These are phyloP conservation scores for Tylopilus rubrobrunneus DNA, from an alignment of 768 basidiomycete species.

Conservation along the genomic window DNA sequence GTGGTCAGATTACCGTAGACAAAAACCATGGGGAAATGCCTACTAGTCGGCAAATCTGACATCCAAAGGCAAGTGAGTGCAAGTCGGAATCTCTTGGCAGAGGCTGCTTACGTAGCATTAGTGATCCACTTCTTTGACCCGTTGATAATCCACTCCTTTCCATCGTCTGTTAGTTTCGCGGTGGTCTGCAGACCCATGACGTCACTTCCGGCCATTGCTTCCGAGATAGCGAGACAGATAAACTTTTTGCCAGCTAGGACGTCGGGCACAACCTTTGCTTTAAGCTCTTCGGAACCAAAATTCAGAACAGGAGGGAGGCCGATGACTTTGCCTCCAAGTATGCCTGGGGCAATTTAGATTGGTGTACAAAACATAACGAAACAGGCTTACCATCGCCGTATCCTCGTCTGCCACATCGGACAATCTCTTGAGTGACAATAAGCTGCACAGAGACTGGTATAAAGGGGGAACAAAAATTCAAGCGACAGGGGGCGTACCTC, in stretches of 20 bases:
- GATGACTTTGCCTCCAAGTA: conserved; percentile 61
- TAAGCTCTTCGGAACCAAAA: conserved; percentile 53
- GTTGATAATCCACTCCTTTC: conserved; percentile 64
- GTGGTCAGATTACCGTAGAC: neutral
- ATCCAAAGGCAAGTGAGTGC: conserved; percentile 5
- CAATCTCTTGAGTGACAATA: conserved; percentile 62
- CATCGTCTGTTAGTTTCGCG: conserved; percentile 62
- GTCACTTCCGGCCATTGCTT: conserved; percentile 72
- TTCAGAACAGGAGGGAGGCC: conserved; percentile 71
- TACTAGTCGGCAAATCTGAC: conserved; percentile 40
- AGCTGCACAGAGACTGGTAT: conserved; percentile 31
- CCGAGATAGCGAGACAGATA: conserved; percentile 71
- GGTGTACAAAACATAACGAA: neutral
- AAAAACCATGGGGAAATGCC: neutral
- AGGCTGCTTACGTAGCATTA: conserved; percentile 42
- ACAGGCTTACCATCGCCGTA: conserved; percentile 55
- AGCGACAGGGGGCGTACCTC: conserved; percentile 45
- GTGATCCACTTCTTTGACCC: conserved; percentile 78
- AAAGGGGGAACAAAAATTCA: neutral
- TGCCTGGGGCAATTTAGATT: conserved; percentile 23
- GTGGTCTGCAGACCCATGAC: conserved; percentile 60
- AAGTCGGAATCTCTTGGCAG: neutral
- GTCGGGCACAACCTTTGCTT: conserved; percentile 45
- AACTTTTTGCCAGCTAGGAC: conserved; percentile 62
- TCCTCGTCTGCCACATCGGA: conserved; percentile 52